Evolutionary conservation across 768 basidiomycete species (phyloP).

Genomic region (Filobasidium wieringae): DNA sequence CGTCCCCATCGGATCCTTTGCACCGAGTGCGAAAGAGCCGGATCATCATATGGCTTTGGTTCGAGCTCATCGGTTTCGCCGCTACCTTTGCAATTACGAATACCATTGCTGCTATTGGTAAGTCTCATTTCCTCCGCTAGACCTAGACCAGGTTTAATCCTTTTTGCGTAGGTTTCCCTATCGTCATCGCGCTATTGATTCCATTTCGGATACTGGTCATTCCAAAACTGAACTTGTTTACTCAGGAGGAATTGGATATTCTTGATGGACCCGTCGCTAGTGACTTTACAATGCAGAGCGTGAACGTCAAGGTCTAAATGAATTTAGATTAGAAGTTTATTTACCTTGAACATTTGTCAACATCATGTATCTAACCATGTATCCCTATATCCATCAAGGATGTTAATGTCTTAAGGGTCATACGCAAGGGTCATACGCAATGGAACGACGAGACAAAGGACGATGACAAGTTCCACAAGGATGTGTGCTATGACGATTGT

Average conservation of each 20-base stretch:
- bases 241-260: slow-evolving; percentile 61
- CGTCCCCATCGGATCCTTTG: slow-evolving; percentile 55
- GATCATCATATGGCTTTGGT: slow-evolving; percentile 56
- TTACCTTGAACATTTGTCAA: too few species aligned
- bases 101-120: slow-evolving; percentile 45
- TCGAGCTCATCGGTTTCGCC: slow-evolving; percentile 74
- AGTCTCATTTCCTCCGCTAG: neutral
- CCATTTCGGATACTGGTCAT: slow-evolving; percentile 63
- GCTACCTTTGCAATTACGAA: slow-evolving; percentile 84
- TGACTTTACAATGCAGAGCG: slow-evolving; percentile 23
- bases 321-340: too few species aligned
- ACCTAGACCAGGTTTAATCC: neutral
- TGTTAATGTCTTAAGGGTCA: too few species aligned
- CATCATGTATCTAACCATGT: too few species aligned
- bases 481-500: too few species aligned
- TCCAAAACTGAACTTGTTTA: slow-evolving; percentile 59
- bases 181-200: slow-evolving; percentile 71
- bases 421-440: too few species aligned
- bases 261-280: slow-evolving; percentile 79
- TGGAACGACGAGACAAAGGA: too few species aligned
- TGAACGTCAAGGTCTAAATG: too few species aligned
- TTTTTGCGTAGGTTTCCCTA: slow-evolving; percentile 61
- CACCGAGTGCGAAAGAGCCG: slow-evolving; percentile 60
- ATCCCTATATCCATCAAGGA: too few species aligned
- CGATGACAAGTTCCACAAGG: too few species aligned